Conservation (phyloP, 2,329 filamentous ascomycete species). For the Ophiocordyceps sinensis region DNA sequence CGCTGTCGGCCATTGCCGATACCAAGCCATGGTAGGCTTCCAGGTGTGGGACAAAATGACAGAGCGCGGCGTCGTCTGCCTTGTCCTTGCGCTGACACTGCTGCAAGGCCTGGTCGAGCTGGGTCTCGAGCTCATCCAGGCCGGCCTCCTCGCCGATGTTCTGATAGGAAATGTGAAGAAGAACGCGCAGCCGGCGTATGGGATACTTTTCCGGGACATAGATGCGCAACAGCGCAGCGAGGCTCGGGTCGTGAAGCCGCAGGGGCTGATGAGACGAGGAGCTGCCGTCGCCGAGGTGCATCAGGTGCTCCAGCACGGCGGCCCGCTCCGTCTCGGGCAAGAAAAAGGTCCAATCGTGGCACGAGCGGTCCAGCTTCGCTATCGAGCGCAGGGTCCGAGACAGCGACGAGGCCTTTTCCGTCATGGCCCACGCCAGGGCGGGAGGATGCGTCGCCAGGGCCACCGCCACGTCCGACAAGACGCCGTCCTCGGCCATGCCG, state of each 20-base stretch:
- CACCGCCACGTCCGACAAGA: conserved; percentile 36
- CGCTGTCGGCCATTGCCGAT: conserved; percentile 24
- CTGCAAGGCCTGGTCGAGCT: conserved; percentile 23
- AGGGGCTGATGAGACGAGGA: conserved; percentile 18
- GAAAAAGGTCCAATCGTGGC: conserved; percentile 40
- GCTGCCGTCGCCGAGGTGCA: conserved; percentile 32
- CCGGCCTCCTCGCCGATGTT: conserved; percentile 30
- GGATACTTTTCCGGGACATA: conserved; percentile 36
- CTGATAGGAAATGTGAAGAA: conserved; percentile 33
- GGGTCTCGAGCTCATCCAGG: conserved; percentile 22
- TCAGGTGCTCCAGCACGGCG: conserved; percentile 45
- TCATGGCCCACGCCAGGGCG: conserved; percentile 35
- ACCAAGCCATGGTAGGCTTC: conserved; percentile 29
- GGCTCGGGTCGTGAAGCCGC: conserved; percentile 28
- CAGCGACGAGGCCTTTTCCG: conserved; percentile 34
- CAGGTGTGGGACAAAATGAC: conserved; percentile 32
- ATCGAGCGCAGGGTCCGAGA: conserved; percentile 45
- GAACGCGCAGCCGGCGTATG: conserved; percentile 35
- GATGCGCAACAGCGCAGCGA: conserved; percentile 32
- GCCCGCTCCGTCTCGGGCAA: conserved; percentile 36
- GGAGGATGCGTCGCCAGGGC: conserved; percentile 35
- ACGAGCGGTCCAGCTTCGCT: conserved; percentile 42
- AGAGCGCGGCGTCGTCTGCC: conserved; percentile 30
- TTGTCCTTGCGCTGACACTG: conserved; percentile 20
- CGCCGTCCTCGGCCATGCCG: conserved; percentile 43